Conservation (phyloP, 768 basidiomycete species). For the Russula earlei region DNA sequence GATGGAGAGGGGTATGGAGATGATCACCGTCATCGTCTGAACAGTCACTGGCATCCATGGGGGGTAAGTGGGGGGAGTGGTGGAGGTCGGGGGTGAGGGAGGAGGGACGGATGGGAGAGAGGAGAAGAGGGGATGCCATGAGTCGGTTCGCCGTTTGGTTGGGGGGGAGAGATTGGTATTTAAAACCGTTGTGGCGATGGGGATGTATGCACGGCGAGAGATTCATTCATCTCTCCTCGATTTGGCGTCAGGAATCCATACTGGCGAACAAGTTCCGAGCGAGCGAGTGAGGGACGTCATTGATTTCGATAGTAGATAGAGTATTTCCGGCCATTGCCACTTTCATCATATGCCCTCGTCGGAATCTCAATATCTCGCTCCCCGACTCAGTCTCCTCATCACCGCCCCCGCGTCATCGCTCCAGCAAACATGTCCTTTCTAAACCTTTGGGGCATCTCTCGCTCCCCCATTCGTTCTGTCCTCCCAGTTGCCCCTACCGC, state of each 20-base stretch:
- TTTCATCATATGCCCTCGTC: background rate
- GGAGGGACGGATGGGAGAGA: slow-evolving; percentile 13
- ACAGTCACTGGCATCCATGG: slow-evolving; percentile 19
- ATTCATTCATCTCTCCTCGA: too few species aligned
- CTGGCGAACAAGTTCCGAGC: slow-evolving; percentile 8
- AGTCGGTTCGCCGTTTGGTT: background rate
- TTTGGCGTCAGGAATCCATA: background rate
- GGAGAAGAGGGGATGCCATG: background rate
- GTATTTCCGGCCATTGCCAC: background rate
- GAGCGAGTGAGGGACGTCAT: slow-evolving; percentile 11
- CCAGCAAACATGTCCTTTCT: slow-evolving; percentile 9
- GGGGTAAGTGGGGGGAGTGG: slow-evolving; percentile 2
- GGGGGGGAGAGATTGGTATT: slow-evolving; percentile 5
- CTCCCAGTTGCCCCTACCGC: slow-evolving; percentile 5
- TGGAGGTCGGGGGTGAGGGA: slow-evolving; percentile 7
- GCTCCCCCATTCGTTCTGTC: background rate
- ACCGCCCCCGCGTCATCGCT: background rate
- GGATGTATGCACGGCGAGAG: too few species aligned
- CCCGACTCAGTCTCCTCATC: background rate
- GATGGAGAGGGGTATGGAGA: slow-evolving; percentile 18
- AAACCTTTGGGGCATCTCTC: slow-evolving; percentile 6
- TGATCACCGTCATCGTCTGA: slow-evolving; percentile 20
- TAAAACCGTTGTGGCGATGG: slow-evolving; percentile 8
- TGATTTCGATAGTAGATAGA: slow-evolving; percentile 3
- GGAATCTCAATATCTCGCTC: background rate